Percentiles rank a stretch among this genome's conserved stretches.
Conservation (phyloP, 2,329 filamentous ascomycete species). For the Fusarium burgessii region DNA sequence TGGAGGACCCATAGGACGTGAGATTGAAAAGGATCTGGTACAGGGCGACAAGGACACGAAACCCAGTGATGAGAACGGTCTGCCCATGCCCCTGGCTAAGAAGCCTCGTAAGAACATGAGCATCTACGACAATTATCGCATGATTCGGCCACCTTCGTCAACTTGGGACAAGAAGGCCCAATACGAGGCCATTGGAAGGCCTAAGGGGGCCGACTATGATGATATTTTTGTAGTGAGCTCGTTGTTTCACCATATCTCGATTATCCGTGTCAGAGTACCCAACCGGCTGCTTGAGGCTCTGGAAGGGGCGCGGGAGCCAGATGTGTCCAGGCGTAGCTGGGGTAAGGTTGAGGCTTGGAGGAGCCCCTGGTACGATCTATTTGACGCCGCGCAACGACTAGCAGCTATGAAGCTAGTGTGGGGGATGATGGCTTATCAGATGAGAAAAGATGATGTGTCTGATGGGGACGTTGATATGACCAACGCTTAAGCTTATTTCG, state of each 20-base stretch:
- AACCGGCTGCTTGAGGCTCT: constrained; percentile 64
- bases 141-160: constrained; percentile 67
- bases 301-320: constrained; percentile 57
- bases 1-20: constrained; percentile 72
- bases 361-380: constrained; percentile 72
- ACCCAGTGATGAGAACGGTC: constrained; percentile 43
- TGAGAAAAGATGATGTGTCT: constrained; percentile 57
- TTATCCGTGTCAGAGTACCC: constrained; percentile 71
- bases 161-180: constrained; percentile 71
- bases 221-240: constrained; percentile 72
- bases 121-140: constrained; percentile 73
- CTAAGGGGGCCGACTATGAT: constrained; percentile 62
- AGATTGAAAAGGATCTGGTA: constrained; percentile 63
- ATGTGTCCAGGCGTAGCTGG: constrained; percentile 58
- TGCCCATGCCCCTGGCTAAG: constrained; percentile 53
- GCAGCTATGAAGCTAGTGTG: constrained; percentile 69
- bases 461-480: constrained; percentile 47
- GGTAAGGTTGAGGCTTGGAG: constrained; percentile 67
- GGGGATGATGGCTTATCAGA: constrained; percentile 70
- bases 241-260: constrained; percentile 71
- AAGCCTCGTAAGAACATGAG: constrained; percentile 66
- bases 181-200: constrained; percentile 68
- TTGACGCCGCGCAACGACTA: constrained; percentile 64
- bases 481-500: constrained; percentile 38
- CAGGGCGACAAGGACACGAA: constrained; percentile 61